A percentile compares a stretch with the other conserved stretches of the same genome.
phyloP scores from a whole-genome alignment of 2,329 filamentous ascomycete species.

The Microdochium nivale region DNA sequence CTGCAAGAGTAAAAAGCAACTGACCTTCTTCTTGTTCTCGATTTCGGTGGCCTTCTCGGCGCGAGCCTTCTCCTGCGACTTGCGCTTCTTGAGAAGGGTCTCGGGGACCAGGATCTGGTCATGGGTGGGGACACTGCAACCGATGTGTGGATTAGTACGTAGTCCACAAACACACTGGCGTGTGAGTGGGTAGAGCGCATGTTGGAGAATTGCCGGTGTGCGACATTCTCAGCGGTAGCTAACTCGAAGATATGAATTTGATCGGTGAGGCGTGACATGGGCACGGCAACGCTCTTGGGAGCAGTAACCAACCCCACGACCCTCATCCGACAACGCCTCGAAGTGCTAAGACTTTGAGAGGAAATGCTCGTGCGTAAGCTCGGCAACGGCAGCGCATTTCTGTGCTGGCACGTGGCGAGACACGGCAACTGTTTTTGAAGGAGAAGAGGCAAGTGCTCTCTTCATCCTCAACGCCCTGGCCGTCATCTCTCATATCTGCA shows the following conservation, averaged over 20 bases:
- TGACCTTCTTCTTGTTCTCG: slow-evolving; percentile 85
- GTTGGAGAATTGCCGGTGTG: slow-evolving; percentile 85
- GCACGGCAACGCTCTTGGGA: slow-evolving; percentile 8
- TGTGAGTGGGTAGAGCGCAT: slow-evolving; percentile 63
- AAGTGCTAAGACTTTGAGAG: slow-evolving; percentile 41
- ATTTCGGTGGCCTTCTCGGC: slow-evolving; percentile 74
- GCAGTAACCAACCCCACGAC: slow-evolving; percentile 11
- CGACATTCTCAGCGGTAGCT: slow-evolving; percentile 86
- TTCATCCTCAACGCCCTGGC: slow-evolving; percentile 76
- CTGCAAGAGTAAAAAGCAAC: slow-evolving; percentile 28
- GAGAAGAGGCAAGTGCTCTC: slow-evolving; percentile 47
- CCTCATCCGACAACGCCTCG: slow-evolving; percentile 76
- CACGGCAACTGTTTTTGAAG: slow-evolving; percentile 66
- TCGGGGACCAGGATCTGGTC: slow-evolving; percentile 96
- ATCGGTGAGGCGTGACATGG: slow-evolving; percentile 56
- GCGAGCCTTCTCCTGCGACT: slow-evolving; percentile 98
- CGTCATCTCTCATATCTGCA: slow-evolving; percentile 49
- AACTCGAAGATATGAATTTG: slow-evolving; percentile 74
- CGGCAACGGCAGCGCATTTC: slow-evolving; percentile 14
- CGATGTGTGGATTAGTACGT: slow-evolving; percentile 67
- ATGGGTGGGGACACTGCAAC: slow-evolving; percentile 83
- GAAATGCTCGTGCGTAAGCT: slow-evolving; percentile 33
- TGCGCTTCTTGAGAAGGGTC: slow-evolving; percentile 99
- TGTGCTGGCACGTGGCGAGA: slow-evolving; percentile 15
- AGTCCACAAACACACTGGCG: slow-evolving; percentile 52